These are phyloP conservation scores for Pichia cephalocereana DNA, from an alignment of 805 yeast genomes.

Conservation along the genomic window DNA sequence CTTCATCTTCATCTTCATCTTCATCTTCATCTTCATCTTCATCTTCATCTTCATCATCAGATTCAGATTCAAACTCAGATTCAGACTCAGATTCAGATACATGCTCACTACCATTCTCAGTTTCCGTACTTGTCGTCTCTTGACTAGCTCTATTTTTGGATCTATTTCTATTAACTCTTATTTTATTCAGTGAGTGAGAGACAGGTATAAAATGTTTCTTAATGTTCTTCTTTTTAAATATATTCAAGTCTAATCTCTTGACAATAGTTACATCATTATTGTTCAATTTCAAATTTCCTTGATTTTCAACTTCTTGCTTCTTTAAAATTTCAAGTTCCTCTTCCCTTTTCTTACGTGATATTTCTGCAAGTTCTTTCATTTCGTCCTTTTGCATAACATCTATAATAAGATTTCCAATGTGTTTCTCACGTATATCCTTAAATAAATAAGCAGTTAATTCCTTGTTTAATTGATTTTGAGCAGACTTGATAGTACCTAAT, in stretches of 20 bases:
- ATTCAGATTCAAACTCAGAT: not conserved
- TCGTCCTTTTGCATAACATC: conserved; percentile 50
- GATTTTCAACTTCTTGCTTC: conserved; percentile 6
- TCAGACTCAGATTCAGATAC: not conserved
- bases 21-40: no score
- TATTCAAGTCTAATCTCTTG: conserved; percentile 8
- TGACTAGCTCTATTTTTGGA: no score
- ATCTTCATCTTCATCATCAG: conserved; percentile 1
- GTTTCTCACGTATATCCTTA: conserved; percentile 65
- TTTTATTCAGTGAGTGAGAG: conserved; percentile 44
- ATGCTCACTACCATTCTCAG: not conserved
- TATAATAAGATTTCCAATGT: conserved; percentile 61
- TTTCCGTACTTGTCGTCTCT: not conserved
- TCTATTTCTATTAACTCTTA: not conserved
- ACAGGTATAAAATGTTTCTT: conserved; percentile 27
- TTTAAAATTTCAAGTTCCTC: conserved; percentile 12
- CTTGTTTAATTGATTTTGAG: conserved; percentile 46
- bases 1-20: no score
- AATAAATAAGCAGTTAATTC: conserved; percentile 57
- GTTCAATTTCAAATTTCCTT: not conserved
- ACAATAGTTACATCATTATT: conserved; percentile 3
- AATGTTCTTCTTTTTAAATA: conserved; percentile 6
- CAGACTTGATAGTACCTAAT: conserved; percentile 40
- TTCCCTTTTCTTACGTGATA: conserved; percentile 12
- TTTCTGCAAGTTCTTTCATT: conserved; percentile 22